A percentile compares a stretch with the other conserved stretches of the same genome.
phyloP scores from a whole-genome alignment of 768 basidiomycete species.

The Cantharellus anzutake region DNA sequence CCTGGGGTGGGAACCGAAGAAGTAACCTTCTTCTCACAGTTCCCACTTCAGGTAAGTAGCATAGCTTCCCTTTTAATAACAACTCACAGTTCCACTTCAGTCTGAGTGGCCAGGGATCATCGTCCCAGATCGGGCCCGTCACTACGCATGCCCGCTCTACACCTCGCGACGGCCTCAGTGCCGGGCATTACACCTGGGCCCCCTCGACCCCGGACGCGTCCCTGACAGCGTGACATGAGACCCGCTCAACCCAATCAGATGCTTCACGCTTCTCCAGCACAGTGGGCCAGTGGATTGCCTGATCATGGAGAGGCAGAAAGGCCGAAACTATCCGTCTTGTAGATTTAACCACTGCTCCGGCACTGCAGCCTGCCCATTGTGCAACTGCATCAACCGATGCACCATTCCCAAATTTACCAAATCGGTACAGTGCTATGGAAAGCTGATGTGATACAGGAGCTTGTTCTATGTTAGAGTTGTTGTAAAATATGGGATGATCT shows the following conservation, averaged over 20 bases:
- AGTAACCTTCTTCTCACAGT: too few relatives aligned
- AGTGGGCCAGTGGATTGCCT: conserved; percentile 16
- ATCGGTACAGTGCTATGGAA: conserved; percentile 22
- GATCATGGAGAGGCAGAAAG: conserved; percentile 14
- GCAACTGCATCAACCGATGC: conserved; percentile 17
- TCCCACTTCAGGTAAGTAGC: too few relatives aligned
- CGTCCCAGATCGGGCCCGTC: too few relatives aligned
- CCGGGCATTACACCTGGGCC: too few relatives aligned
- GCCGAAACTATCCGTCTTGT: conserved; percentile 19
- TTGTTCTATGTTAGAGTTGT: conserved; percentile 15
- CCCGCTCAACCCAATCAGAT: conserved; percentile 20
- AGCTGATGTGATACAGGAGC: conserved; percentile 17
- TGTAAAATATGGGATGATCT: conserved; percentile 14
- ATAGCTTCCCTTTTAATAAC: too few relatives aligned
- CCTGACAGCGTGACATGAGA: too few relatives aligned
- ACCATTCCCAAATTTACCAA: conserved; percentile 25
- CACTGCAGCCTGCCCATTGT: conserved; percentile 21
- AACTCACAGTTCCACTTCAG: too few relatives aligned
- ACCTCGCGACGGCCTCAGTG: too few relatives aligned
- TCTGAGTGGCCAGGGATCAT: too few relatives aligned
- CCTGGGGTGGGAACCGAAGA: too few relatives aligned
- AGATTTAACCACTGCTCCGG: conserved; percentile 16
- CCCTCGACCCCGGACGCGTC: too few relatives aligned
- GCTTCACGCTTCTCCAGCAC: conserved; percentile 20
- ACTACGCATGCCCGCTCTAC: too few relatives aligned